A percentile compares a stretch with the other conserved stretches of the same genome.
These are phyloP conservation scores for Syzygium jambos DNA, from an alignment of 345 rosid species.

Conservation along the genomic window DNA sequence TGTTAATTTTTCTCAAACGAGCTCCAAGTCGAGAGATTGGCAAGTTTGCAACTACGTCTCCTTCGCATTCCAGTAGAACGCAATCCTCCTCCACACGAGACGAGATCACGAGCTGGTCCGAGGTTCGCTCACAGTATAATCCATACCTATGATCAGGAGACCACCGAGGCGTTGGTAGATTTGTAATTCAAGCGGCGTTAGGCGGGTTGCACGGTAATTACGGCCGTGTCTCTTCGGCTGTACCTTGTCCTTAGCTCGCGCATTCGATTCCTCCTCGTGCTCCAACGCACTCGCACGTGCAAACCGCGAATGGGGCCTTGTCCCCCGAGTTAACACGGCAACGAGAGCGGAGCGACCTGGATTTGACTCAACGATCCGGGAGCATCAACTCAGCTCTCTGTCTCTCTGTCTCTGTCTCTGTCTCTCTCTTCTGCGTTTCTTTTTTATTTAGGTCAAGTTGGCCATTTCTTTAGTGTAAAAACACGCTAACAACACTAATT, in stretches of 20 bases:
- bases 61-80: neutral
- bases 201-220: neutral
- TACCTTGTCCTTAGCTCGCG: neutral
- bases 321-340: neutral
- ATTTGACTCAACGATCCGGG: neutral
- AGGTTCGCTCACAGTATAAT: neutral
- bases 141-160: fast-evolving
- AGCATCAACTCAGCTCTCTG: neutral
- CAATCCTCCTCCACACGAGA: neutral
- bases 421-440: neutral
- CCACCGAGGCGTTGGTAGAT: neutral
- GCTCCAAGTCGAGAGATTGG: neutral
- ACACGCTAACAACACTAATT: conserved; percentile 1
- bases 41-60: neutral
- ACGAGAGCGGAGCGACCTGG: neutral
- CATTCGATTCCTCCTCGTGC: neutral
- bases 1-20: no score
- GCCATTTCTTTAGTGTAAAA: neutral
- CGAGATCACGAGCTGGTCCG: neutral
- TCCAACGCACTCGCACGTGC: neutral
- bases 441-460: conserved; percentile 6
- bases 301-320: neutral
- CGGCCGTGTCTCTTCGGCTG: neutral
- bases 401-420: neutral
- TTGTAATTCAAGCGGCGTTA: neutral